Conservation (phyloP, 2,329 filamentous ascomycete genomes). For the Fusarium coicis region DNA sequence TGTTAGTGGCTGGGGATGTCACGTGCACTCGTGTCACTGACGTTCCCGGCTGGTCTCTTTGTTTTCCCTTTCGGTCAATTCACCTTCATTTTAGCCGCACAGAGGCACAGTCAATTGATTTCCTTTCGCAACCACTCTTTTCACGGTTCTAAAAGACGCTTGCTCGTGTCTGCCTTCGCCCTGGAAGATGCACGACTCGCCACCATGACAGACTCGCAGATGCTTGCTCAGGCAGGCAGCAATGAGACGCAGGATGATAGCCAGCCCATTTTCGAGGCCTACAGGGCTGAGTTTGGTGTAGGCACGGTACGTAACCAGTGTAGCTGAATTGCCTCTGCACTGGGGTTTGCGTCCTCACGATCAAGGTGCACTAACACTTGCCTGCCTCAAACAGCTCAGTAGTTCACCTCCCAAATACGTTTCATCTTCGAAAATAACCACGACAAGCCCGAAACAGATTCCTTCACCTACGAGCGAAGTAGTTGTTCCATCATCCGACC, state of each 20-base stretch:
- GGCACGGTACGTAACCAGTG: constrained; percentile 52
- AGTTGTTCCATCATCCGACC: constrained; percentile 15
- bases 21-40: constrained; percentile 30
- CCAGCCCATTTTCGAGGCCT: constrained; percentile 53
- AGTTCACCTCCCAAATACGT: constrained; percentile 26
- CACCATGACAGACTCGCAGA: constrained; percentile 46
- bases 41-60: constrained; percentile 10
- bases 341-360: constrained; percentile 15
- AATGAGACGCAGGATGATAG: constrained; percentile 59
- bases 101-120: neutral
- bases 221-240: constrained; percentile 47
- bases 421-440: constrained; percentile 3
- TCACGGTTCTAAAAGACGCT: neutral
- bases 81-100: constrained; percentile 28
- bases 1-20: neutral
- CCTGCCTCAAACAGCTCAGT: constrained; percentile 23
- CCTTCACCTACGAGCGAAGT: constrained; percentile 14
- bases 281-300: constrained; percentile 53
- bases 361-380: constrained; percentile 31
- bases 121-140: constrained; percentile 2
- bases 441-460: neutral
- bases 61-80: constrained; percentile 24
- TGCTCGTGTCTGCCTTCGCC: neutral
- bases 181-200: constrained; percentile 29
- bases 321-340: constrained; percentile 13